Evolutionary conservation across 768 basidiomycete genomes (phyloP), one percentile per base, ranked within the genome.

Genomic region (Russula brevipes): DNA sequence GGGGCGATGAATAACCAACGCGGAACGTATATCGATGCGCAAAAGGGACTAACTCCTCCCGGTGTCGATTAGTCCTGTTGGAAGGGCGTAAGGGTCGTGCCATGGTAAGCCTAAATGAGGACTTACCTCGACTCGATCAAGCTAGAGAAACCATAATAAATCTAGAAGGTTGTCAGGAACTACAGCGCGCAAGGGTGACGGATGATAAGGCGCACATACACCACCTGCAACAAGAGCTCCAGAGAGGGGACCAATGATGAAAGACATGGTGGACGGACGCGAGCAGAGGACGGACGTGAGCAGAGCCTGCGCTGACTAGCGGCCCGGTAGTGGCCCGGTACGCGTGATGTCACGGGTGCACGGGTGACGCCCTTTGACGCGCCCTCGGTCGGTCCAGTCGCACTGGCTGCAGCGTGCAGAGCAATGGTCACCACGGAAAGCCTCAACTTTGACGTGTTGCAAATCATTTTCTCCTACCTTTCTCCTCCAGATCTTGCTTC

Each of bases 61-160:
- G 76, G 64, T 82, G 83, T 58, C 79, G 81, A 60, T 80, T 77
- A 35, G 83, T 86, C 68, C 85, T 87, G 61, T 41, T 46, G 51
- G 35, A 36, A 11, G 47, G 56, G 52, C 51, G 57, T 51, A 45
- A 62, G 56, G 10, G 17, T 31, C 54, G n/a, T 46, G 60, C 11
- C 39, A 54, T 24, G 41, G 14, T 12, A 19, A 31, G 30, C 33
- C 50, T 60, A 52, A 47, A 47, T 42, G 46, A 33, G 49, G 12
- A 69, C 78, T 45, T 57, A 85, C 86, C 79, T 78, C 50, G 80
- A 80, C 54, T 82, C 79, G 53, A 88, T 85, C 72, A 86, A 70
- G 68, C 80, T 83, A 3, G 86, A 87, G 70, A 88, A 85, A 30
- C 85, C 86, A 72, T 88, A 88, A 73, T 88, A 88, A 5, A 87